Conservation (phyloP, 1,284 basidiomycete genomes). For the Lignosus rhinocerotis region DNA sequence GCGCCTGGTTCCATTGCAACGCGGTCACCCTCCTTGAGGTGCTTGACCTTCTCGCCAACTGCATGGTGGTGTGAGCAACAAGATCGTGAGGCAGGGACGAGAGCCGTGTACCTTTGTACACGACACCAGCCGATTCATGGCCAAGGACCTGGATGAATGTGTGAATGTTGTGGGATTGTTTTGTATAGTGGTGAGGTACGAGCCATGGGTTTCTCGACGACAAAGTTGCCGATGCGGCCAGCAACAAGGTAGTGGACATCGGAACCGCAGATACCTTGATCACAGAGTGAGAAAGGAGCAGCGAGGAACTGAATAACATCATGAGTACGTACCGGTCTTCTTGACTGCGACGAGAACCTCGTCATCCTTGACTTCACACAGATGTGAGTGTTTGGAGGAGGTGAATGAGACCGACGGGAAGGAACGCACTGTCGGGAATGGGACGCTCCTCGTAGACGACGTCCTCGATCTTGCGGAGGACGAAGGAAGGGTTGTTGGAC, state of each 20-base stretch:
- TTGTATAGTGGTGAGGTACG: neutral
- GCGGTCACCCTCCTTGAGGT: constrained; percentile 80
- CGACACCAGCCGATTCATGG: constrained; percentile 64
- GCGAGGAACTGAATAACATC: neutral
- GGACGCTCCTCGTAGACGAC: constrained; percentile 77
- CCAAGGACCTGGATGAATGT: constrained; percentile 50
- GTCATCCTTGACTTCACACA: constrained; percentile 57
- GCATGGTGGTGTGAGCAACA: neutral
- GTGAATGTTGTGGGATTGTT: neutral
- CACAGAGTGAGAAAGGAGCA: constrained; percentile 9
- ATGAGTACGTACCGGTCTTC: constrained; percentile 70
- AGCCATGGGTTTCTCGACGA: constrained; percentile 79
- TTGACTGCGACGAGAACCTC: constrained; percentile 91
- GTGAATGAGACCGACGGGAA: neutral
- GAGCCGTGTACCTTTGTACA: constrained; percentile 46
- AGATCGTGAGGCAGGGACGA: neutral
- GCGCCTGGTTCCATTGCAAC: constrained; percentile 87
- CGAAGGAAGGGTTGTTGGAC: constrained; percentile 80
- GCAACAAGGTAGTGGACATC: constrained; percentile 83
- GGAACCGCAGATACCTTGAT: constrained; percentile 83
- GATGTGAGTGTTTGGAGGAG: constrained; percentile 5
- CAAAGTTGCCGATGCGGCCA: constrained; percentile 78
- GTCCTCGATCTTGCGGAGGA: constrained; percentile 73
- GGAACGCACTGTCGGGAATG: constrained; percentile 66
- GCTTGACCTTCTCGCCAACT: constrained; percentile 74